Evolutionary conservation across 176 grass and related monocot species (phyloP).

Genomic region (Aegilops bicornis): DNA sequence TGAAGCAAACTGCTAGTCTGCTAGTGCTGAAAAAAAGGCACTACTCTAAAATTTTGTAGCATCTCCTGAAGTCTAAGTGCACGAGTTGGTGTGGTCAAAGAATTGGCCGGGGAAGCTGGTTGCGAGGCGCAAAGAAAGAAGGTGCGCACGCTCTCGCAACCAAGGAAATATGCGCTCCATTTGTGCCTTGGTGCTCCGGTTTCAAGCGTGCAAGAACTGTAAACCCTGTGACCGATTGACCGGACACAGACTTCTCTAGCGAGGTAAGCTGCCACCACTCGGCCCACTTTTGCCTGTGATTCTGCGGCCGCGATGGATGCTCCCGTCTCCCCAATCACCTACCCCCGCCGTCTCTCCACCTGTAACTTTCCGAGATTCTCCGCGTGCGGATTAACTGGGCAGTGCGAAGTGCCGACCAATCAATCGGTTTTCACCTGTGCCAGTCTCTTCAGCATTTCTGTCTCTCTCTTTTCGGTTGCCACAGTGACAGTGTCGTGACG

Average conservation of each 20-base stretch:
- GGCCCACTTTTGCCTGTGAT: background rate
- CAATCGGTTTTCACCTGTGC: background rate
- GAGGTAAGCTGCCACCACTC: too few species aligned
- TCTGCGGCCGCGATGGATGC: constrained; percentile 3
- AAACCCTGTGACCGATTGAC: constrained; percentile 7
- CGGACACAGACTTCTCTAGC: background rate
- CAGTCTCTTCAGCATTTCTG: background rate
- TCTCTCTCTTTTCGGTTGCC: too few species aligned
- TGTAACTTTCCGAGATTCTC: constrained; percentile 22
- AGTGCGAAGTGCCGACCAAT: background rate
- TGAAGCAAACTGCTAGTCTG: background rate
- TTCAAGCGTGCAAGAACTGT: constrained; percentile 11
- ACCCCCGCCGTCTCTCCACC: constrained; percentile 2
- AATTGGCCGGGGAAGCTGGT: background rate
- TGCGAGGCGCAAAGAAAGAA: too few species aligned
- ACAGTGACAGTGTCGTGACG: constrained; percentile 24
- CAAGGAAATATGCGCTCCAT: background rate
- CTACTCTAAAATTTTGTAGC: background rate
- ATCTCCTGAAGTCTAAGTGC: background rate
- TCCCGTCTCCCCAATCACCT: background rate
- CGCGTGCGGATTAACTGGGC: background rate
- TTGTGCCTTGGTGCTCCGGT: background rate
- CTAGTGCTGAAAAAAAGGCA: background rate
- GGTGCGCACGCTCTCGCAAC: too few species aligned
- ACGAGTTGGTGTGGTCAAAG: constrained; percentile 25